These are phyloP conservation scores for Gracilaria gracilis DNA, from an alignment of 23 red algal species.

Conservation along the genomic window DNA sequence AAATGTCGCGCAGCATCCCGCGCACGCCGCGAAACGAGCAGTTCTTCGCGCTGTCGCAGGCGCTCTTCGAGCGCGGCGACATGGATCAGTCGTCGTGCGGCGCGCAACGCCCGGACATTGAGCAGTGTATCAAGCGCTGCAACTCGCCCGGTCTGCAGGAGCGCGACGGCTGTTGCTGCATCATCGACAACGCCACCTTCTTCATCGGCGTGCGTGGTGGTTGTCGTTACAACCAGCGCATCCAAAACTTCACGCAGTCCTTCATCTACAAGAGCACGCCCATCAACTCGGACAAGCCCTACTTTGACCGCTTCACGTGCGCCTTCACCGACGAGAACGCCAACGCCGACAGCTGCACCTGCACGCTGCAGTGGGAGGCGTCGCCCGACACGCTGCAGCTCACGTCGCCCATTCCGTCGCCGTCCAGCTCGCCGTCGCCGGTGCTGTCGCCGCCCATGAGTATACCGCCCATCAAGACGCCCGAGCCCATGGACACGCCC, in stretches of 20 bases:
- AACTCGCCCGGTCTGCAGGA: constrained; percentile 21
- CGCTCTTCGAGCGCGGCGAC: background rate
- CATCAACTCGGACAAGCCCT: constrained; percentile 4
- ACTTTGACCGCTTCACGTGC: constrained; percentile 14
- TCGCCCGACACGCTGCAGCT: background rate
- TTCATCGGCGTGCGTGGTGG: constrained; percentile 22
- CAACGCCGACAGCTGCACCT: constrained; percentile 9
- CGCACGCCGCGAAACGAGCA: constrained; percentile 1
- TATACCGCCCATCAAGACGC: background rate
- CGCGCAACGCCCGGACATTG: background rate
- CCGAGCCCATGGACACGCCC: background rate
- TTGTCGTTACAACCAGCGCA: constrained; percentile 27
- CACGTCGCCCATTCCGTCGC: constrained; percentile 19
- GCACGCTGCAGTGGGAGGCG: constrained; percentile 25
- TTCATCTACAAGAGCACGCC: constrained; percentile 26
- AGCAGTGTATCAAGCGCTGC: constrained; percentile 6
- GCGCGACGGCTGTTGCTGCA: constrained; percentile 36
- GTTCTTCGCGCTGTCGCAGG: constrained; percentile 22
- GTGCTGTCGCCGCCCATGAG: background rate
- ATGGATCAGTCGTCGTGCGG: background rate
- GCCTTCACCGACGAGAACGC: constrained; percentile 13
- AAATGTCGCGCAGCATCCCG: constrained; percentile 10
- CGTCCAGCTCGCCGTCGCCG: background rate
- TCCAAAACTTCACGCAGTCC: constrained; percentile 5
- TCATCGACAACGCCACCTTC: constrained; percentile 1